Evolutionary conservation across 805 yeast genomes (phyloP).

Genomic region (Saturnispora besseyi): DNA sequence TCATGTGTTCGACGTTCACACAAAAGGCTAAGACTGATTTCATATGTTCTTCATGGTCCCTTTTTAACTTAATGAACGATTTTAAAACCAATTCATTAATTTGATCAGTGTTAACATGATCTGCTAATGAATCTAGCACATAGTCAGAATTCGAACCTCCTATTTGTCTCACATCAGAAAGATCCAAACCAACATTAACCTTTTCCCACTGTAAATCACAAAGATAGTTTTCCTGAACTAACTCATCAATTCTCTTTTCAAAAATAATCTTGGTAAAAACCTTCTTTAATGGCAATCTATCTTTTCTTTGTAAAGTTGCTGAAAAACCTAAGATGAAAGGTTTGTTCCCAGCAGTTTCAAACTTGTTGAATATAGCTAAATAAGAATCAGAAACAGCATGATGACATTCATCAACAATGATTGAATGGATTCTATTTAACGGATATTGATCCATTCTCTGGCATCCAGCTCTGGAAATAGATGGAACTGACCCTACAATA

Average conservation of each 20-base stretch:
- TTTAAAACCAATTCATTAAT: slow-evolving; percentile 48
- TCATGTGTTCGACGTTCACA: slow-evolving; percentile 62
- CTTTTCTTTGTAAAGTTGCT: slow-evolving; percentile 80
- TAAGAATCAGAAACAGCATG: slow-evolving; percentile 77
- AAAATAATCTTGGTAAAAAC: slow-evolving; percentile 69
- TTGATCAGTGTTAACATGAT: slow-evolving; percentile 43
- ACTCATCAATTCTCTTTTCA: slow-evolving; percentile 52
- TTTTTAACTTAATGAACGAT: slow-evolving; percentile 40
- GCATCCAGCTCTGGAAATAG: slow-evolving; percentile 35
- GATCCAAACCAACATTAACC: slow-evolving; percentile 34
- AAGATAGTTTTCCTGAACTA: slow-evolving; percentile 63
- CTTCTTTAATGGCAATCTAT: slow-evolving; percentile 46
- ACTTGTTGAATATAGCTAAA: slow-evolving; percentile 45
- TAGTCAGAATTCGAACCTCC: slow-evolving; percentile 40
- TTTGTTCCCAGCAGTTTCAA: slow-evolving; percentile 30
- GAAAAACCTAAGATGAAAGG: slow-evolving; percentile 73
- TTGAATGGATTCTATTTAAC: slow-evolving; percentile 55
- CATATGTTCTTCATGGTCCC: slow-evolving; percentile 28
- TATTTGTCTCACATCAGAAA: slow-evolving; percentile 18
- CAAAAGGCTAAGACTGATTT: slow-evolving; percentile 71
- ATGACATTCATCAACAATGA: slow-evolving; percentile 88
- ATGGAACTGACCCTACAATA: slow-evolving; percentile 68
- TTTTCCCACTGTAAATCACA: slow-evolving; percentile 60
- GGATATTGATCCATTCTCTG: slow-evolving; percentile 43
- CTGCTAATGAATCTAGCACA: slow-evolving; percentile 39